These are phyloP conservation scores for Ochromonas danica DNA, from an alignment of 108 stramenopile species.

Conservation along the genomic window DNA sequence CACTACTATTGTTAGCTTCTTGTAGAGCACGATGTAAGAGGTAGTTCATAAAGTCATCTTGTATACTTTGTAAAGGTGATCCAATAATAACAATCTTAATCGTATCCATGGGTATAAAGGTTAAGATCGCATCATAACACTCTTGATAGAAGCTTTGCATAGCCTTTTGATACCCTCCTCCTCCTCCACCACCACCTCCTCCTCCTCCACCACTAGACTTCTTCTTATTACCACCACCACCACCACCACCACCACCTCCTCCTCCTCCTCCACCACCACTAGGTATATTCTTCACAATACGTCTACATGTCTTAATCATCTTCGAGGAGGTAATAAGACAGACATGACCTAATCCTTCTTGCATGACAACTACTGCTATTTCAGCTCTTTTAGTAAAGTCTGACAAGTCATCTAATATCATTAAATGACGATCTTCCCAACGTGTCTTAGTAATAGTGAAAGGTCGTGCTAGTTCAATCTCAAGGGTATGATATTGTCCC, in stretches of 20 bases:
- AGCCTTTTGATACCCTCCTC: slow-evolving; percentile 65
- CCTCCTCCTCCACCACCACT: no score
- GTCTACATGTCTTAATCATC: slow-evolving; percentile 65
- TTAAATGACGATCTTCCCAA: slow-evolving; percentile 91
- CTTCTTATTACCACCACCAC: no score
- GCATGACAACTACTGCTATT: slow-evolving; percentile 87
- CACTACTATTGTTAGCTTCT: slow-evolving; percentile 43
- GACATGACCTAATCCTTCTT: slow-evolving; percentile 80
- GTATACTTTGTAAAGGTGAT: slow-evolving; percentile 85
- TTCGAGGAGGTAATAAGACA: slow-evolving; percentile 83
- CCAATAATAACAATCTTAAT: slow-evolving; percentile 82
- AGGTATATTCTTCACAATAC: background rate
- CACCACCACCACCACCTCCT: no score
- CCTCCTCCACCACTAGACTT: no score
- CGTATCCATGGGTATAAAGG: slow-evolving; percentile 77
- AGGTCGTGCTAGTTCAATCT: slow-evolving; percentile 75
- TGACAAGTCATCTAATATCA: slow-evolving; percentile 79
- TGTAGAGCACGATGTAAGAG: slow-evolving; percentile 67
- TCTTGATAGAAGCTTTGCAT: slow-evolving; percentile 81
- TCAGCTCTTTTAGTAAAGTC: slow-evolving; percentile 85
- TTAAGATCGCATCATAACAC: slow-evolving; percentile 80
- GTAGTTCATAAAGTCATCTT: slow-evolving; percentile 88
- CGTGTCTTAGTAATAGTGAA: slow-evolving; percentile 84
- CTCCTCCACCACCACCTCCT: no score
- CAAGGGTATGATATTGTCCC: slow-evolving; percentile 90